Conservation (phyloP, 805 yeast genomes). For the Cyberlindnera amylophila region DNA sequence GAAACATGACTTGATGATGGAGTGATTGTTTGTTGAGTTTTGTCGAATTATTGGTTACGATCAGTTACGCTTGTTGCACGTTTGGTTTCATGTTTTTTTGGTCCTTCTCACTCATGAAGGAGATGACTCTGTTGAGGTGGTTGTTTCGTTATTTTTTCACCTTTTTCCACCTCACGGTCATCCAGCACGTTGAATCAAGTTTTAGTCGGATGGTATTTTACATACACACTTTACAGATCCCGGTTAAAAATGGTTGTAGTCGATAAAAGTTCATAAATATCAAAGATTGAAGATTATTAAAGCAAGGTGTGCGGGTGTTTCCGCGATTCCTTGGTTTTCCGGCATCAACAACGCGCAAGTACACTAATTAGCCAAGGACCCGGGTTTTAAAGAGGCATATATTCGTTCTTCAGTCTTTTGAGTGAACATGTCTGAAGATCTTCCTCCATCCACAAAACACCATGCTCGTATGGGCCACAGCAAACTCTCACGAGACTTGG, state of each 20-base stretch:
- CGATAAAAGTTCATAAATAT: too few relatives aligned
- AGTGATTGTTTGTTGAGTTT: neutral
- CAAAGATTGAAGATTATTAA: too few relatives aligned
- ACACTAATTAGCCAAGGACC: too few relatives aligned
- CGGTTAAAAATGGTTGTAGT: neutral
- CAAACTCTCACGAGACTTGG: constrained; percentile 16
- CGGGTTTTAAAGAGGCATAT: too few relatives aligned
- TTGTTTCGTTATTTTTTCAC: constrained; percentile 3
- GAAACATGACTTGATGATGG: neutral
- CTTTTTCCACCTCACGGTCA: constrained; percentile 6
- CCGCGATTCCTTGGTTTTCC: too few relatives aligned
- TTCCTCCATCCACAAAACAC: neutral
- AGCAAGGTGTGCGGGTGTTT: too few relatives aligned
- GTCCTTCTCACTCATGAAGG: neutral
- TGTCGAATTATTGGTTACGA: constrained; percentile 6
- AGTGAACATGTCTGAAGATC: neutral
- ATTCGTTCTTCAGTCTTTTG: too few relatives aligned
- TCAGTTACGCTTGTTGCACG: neutral
- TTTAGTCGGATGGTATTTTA: neutral
- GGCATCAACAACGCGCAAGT: too few relatives aligned
- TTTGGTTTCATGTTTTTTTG: neutral
- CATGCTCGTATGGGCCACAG: neutral
- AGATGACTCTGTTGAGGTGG: constrained; percentile 3
- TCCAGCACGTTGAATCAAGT: constrained; percentile 6
- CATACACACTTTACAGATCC: neutral